phyloP scores from a whole-genome alignment of 805 yeast species.

The Priceomyces fermenticarens region DNA sequence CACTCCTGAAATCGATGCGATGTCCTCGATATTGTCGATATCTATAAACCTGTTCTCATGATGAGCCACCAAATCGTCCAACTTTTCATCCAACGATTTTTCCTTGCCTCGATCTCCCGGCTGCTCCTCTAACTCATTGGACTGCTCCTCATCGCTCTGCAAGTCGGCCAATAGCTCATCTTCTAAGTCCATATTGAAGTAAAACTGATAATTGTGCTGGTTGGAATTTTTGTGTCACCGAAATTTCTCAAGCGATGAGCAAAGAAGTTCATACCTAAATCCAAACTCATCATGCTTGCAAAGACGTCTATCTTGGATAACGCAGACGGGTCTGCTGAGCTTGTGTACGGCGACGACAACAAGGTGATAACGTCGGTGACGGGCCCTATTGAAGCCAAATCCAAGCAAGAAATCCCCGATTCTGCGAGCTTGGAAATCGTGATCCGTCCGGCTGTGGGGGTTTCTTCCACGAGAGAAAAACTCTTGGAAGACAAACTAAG shows the following conservation, averaged over 20 bases:
- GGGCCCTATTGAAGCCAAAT: constrained; percentile 86
- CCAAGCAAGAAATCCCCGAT: constrained; percentile 81
- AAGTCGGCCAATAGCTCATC: constrained; percentile 42
- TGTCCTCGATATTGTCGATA: constrained; percentile 16
- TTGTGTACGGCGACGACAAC: constrained; percentile 43
- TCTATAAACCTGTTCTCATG: constrained; percentile 16
- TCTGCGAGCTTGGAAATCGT: constrained; percentile 73
- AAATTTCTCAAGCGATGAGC: not conserved
- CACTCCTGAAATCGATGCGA: constrained; percentile 19
- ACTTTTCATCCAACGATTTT: constrained; percentile 11
- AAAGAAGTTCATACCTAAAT: not conserved
- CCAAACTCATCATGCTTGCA: constrained; percentile 7
- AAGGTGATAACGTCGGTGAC: constrained; percentile 73
- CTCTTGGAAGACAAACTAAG: constrained; percentile 69
- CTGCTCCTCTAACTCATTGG: constrained; percentile 4
- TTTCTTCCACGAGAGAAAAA: constrained; percentile 73
- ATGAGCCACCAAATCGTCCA: constrained; percentile 10
- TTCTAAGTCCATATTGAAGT: constrained; percentile 32
- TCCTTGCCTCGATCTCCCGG: constrained; percentile 4
- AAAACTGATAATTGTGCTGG: not conserved
- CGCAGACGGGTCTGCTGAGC: constrained; percentile 80
- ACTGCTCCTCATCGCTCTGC: constrained; percentile 21
- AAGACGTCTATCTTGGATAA: constrained; percentile 40
- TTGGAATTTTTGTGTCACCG: constrained; percentile 3
- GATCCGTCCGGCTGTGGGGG: constrained; percentile 76